Base-by-base conservation (phyloP, 345 rosid species). In the Laguncularia racemosa region DNA sequence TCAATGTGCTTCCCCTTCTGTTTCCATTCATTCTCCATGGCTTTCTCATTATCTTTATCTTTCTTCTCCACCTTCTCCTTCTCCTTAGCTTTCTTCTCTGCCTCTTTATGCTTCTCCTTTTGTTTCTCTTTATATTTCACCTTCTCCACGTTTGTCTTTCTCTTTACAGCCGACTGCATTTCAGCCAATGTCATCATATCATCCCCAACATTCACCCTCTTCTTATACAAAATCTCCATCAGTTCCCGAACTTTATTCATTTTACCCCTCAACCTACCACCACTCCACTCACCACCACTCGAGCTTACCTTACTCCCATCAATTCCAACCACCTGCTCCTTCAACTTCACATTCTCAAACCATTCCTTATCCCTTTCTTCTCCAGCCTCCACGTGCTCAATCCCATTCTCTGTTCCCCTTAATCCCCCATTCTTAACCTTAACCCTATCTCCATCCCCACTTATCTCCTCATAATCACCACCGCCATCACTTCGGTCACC, bases 181-280 rank as follows among this genome's bases (percentile, higher is more conserved):
- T 84, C 80, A 0, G 90, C 92, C 63, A 91, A 67, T 14, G 96
- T 92, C 89, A 86, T 79, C 66, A 49, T 75, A 62, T 80, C 95
- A 26, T 84, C 95, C 33, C 8, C 75, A 61, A 64, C 46, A 53
- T 64, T 57, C 21, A 23, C 56, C 58, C n/a, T 68, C 74, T 70
- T 79, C 40, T 26, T 50, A 63, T 52, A 56, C 48, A 44, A 44
- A 44, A 45, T 55, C 20, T 60, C 57, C 56, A 58, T 55, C 23
- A 62, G 64, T 43, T 74, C 72, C 58, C 74, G 72, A 59, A 72
- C 72, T 59, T 50, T 55, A 47, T 76, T 68, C 50, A 46, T 64
- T 53, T 67, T 67, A 60, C 71, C 69, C 77, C 69, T 63, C 63
- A 69, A 69, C 69, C 86, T 67, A 62, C 76, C 75, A 16, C 74